phyloP scores from a whole-genome alignment of 345 rosid species.

The Eucalyptus pumila region DNA sequence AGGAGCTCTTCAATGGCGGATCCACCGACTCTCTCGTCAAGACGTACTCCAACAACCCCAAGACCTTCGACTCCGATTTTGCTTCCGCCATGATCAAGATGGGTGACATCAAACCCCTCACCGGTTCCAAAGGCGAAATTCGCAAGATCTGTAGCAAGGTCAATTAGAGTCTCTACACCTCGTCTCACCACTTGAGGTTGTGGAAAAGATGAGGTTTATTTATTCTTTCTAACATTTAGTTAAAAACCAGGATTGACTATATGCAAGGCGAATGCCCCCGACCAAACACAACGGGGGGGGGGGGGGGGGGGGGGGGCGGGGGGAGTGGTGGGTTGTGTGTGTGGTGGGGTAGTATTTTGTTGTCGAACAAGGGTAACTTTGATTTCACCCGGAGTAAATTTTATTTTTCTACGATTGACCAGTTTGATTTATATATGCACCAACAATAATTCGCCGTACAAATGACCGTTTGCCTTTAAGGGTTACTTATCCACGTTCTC shows the following conservation, averaged over 20 bases:
- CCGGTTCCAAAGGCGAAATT: background rate
- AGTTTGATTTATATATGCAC: background rate
- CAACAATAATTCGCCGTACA: background rate
- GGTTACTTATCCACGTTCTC: background rate
- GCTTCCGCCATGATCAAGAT: background rate
- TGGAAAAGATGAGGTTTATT: too few relatives aligned
- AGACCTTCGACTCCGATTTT: conserved; percentile 2
- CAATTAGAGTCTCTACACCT: background rate
- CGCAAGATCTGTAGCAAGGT: background rate
- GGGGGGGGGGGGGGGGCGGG: background rate
- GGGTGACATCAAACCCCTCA: background rate
- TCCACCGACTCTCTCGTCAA: conserved; percentile 27
- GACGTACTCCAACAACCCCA: conserved; percentile 21
- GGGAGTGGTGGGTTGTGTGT: too few relatives aligned
- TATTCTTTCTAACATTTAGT: background rate
- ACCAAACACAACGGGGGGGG: background rate
- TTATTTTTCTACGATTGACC: background rate
- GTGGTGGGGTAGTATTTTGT: background rate
- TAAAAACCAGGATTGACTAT: background rate
- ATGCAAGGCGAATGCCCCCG: background rate
- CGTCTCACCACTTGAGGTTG: too few relatives aligned
- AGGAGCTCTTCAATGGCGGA: conserved; percentile 27
- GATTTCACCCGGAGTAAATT: background rate
- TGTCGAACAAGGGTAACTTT: too few relatives aligned
- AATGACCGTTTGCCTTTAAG: background rate